A percentile compares a stretch with the other conserved stretches of the same genome.
These are phyloP conservation scores for Penicillium sp. DNA, from an alignment of 2,329 filamentous ascomycete genomes.

Conservation along the genomic window DNA sequence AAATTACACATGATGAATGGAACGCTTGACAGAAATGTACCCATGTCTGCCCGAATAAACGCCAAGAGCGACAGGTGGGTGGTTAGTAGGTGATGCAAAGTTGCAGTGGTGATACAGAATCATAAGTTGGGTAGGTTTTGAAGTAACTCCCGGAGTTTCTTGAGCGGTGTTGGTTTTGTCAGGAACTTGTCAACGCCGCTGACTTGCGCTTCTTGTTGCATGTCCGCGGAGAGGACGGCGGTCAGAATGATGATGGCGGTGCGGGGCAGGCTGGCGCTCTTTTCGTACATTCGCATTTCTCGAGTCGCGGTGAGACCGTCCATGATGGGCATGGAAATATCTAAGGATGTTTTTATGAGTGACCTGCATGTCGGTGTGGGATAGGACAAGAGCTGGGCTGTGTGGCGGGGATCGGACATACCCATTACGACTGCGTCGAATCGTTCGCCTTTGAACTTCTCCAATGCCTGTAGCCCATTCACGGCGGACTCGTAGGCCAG, in stretches of 20 bases:
- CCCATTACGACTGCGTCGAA: slow-evolving; percentile 21
- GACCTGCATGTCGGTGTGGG: too few relatives aligned
- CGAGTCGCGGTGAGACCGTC: slow-evolving; percentile 26
- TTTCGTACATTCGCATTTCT: slow-evolving; percentile 24
- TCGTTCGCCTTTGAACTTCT: slow-evolving; percentile 12
- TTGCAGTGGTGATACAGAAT: background rate
- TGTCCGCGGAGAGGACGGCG: slow-evolving; percentile 21
- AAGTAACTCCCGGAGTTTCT: slow-evolving; percentile 12
- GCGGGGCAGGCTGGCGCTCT: background rate
- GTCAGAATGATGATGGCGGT: slow-evolving; percentile 23
- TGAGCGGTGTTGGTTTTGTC: slow-evolving; percentile 26
- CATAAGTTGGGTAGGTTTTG: slow-evolving; percentile 2
- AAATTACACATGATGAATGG: too few relatives aligned
- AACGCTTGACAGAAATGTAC: too few relatives aligned
- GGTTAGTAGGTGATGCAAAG: background rate
- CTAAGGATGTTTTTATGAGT: slow-evolving; percentile 8
- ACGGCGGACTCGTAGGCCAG: slow-evolving; percentile 11
- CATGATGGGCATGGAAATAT: slow-evolving; percentile 34
- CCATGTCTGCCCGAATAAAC: too few relatives aligned
- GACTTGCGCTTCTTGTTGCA: slow-evolving; percentile 22
- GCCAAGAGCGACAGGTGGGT: too few relatives aligned
- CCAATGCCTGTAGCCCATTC: slow-evolving; percentile 15
- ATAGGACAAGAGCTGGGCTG: background rate
- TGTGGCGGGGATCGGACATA: background rate
- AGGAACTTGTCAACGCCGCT: slow-evolving; percentile 25